Conservation (phyloP, 345 rosid species). For the Ailanthus altissimus region DNA sequence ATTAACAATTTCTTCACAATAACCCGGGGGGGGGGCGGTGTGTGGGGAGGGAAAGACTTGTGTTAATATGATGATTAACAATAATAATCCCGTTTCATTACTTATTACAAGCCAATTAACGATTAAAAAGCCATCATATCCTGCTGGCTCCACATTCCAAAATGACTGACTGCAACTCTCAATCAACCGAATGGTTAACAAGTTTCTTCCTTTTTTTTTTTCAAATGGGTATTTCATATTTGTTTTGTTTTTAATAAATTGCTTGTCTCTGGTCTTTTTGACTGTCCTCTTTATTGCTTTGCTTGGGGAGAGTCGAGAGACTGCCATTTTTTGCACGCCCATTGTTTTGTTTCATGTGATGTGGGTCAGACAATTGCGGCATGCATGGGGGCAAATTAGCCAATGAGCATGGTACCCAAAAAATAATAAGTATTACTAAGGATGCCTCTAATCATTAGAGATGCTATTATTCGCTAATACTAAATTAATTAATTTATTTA, state of each 20-base stretch:
- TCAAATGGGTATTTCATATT: background rate
- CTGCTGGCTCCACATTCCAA: conserved; percentile 24
- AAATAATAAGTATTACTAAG: background rate
- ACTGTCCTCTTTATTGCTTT: conserved; percentile 2
- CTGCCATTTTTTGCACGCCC: conserved; percentile 14
- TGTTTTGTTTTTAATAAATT: background rate
- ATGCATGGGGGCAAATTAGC: background rate
- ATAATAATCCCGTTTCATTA: background rate
- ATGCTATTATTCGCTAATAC: background rate
- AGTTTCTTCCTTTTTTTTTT: background rate
- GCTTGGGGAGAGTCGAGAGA: conserved; percentile 12
- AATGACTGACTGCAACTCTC: background rate
- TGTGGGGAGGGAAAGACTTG: background rate
- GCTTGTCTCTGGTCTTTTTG: background rate
- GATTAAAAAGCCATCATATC: background rate
- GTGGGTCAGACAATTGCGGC: conserved; percentile 11
- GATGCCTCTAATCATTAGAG: conserved; percentile 14
- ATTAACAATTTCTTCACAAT: conserved; percentile 4
- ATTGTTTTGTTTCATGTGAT: background rate
- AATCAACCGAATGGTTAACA: background rate
- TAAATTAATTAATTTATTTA: background rate
- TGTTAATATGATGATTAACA: background rate
- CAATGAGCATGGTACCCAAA: background rate
- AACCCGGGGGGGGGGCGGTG: too few relatives aligned
- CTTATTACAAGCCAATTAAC: background rate